A percentile compares a stretch with the other conserved stretches of the same genome.
These are phyloP conservation scores for Ustilago hordei DNA, from an alignment of 1,284 basidiomycete genomes.

Conservation along the genomic window DNA sequence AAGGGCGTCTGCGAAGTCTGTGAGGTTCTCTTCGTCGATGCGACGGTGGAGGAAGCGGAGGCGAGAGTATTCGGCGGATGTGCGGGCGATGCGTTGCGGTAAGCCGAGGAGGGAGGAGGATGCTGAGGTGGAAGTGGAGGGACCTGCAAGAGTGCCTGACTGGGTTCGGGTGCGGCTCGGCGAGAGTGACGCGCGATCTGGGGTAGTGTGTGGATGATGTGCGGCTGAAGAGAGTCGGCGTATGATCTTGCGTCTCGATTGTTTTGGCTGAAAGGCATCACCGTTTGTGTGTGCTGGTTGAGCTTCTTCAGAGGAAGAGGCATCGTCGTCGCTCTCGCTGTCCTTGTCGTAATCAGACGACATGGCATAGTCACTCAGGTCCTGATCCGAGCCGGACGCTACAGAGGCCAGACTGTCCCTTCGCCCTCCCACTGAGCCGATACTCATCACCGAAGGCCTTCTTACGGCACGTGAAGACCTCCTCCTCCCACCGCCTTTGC, in stretches of 20 bases:
- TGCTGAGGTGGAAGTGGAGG: constrained; percentile 6
- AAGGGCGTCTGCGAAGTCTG: constrained; percentile 79
- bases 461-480: constrained; percentile 14
- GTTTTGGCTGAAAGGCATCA: constrained; percentile 5
- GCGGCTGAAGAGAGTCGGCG: constrained; percentile 18
- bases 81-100: constrained; percentile 83
- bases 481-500: constrained; percentile 8
- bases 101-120: constrained; percentile 27
- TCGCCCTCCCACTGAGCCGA: constrained; percentile 11
- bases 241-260: constrained; percentile 15
- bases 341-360: constrained; percentile 37
- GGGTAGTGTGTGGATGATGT: not conserved
- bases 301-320: not conserved
- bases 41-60: constrained; percentile 89
- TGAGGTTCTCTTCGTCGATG: constrained; percentile 79
- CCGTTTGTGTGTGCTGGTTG: not conserved
- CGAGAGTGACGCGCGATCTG: not conserved
- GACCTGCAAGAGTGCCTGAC: constrained; percentile 7
- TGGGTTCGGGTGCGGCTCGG: constrained; percentile 3
- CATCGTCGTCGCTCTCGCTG: constrained; percentile 23
- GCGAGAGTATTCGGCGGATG: constrained; percentile 90
- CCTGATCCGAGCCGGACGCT: constrained; percentile 17
- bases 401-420: constrained; percentile 16
- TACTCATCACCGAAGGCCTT: constrained; percentile 25
- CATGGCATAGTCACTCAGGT: not conserved